Evolutionary conservation across 2,329 filamentous ascomycete genomes (phyloP).

Genomic region (Geosmithia putterillii): DNA sequence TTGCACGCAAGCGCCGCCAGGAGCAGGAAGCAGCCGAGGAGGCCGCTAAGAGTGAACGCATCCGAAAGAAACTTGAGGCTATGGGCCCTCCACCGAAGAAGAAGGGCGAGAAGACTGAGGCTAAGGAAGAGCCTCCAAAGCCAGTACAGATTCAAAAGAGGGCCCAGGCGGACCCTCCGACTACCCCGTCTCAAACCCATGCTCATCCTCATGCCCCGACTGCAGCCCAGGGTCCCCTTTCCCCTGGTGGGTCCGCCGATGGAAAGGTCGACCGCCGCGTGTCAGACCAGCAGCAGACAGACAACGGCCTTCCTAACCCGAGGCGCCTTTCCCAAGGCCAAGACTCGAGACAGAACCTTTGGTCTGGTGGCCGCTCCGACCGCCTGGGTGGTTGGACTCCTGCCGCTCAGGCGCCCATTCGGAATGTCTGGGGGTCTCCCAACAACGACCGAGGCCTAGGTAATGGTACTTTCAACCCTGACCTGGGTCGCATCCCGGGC

Average conservation of each 20-base stretch:
- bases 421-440: slow-evolving; percentile 67
- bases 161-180: slow-evolving; percentile 7
- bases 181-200: neutral
- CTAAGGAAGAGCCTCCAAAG: slow-evolving; percentile 23
- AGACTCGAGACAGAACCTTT: slow-evolving; percentile 18
- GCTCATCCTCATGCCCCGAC: neutral
- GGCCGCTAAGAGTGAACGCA: slow-evolving; percentile 57
- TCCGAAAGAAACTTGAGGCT: slow-evolving; percentile 59
- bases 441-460: slow-evolving; percentile 59
- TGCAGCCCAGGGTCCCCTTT: neutral
- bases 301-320: neutral
- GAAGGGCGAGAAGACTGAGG: slow-evolving; percentile 42
- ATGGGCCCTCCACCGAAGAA: slow-evolving; percentile 53
- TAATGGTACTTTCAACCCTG: slow-evolving; percentile 63
- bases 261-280: neutral
- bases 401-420: slow-evolving; percentile 27
- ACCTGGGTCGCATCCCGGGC: slow-evolving; percentile 37
- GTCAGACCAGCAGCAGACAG: too few relatives aligned
- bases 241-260: neutral
- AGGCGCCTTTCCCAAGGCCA: slow-evolving; percentile 19
- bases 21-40: slow-evolving; percentile 63
- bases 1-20: slow-evolving; percentile 53
- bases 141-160: slow-evolving; percentile 22
- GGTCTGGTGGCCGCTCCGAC: slow-evolving; percentile 31
- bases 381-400: slow-evolving; percentile 38